Base-by-base conservation (phyloP, 2,329 filamentous ascomycete species). In the Penicillium verrucosum region DNA sequence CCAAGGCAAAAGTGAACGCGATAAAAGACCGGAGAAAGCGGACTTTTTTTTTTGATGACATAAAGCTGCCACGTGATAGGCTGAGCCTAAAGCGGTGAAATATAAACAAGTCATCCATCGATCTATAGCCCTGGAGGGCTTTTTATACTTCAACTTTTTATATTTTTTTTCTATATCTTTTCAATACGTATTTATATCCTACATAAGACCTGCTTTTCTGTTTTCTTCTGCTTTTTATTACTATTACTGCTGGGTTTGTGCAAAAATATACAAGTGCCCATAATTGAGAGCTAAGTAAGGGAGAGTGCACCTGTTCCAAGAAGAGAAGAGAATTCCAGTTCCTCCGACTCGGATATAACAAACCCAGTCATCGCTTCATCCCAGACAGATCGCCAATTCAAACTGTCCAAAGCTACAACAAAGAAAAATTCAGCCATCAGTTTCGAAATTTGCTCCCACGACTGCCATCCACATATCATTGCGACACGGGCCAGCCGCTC, bases 321-420 rank as follows among this genome's bases (percentile, higher is more conserved):
- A 40, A 56, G 40, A 41, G 42, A 40, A 9, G 52, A 50, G 12
- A 54, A 42, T 34, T 56, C 54, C 41, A 51, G 12, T 54, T 64
- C 60, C 27, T 65, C 55, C 51, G 46, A 47, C 27, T 57, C 46
- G 9, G 53, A 54, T 8, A 63, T 53, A 46, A 65, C 60, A 60
- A 65, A 56, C 8, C 59, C 60, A 25, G 58, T 55, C 59, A 68
- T 64, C 10, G 64, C 68, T 44, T 74, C 67, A 5, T 68, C 57
- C 72, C 72, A 74, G 56, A 71, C 63, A 21, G 57, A 48, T 51
- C 50, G 60, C 70, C 70, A 74, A 25, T 54, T 57, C 5, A 42
- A n/a, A 6, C 56, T 57, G 40, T 74, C 66, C 21, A 64, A 52
- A 32, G 45, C 49, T 8, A 62, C 54, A 18, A 70, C 46, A 51